Base-by-base conservation (phyloP, 2,329 filamentous ascomycete genomes). In the Sordariomycetes sp. region DNA sequence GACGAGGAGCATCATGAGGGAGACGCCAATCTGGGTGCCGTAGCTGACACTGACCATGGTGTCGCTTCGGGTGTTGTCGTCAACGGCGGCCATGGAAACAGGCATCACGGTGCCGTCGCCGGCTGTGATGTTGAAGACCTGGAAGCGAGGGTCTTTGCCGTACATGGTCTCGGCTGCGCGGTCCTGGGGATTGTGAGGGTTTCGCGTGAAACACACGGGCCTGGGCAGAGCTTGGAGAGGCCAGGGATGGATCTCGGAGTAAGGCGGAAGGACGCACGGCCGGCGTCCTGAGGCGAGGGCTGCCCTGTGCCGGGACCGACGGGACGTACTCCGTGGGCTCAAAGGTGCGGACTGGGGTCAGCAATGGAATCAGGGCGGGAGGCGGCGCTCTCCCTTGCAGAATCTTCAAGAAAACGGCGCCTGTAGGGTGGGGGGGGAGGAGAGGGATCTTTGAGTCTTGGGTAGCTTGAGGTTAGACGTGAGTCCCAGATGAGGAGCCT, bases 11-110 rank as follows among this genome's bases (percentile, higher is more conserved):
- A 90, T 79, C 60, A 86, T 70, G 58, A 85, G 61, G 53, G 80
- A 81, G 25, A 86, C 81, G 34, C 89, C 89, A 55, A 90, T 75
- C 67, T 92, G 87, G 20, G 78, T 71, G 56, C 80, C 84, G 66
- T 85, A 89, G 69, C 84, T 85, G 73, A 88, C 82, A 65, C 66
- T 67, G 28, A 71, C 67, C 63, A 67, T 70, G 61, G 68, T 59
- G 48, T 67, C 65, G 34, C 66, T 65, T 25, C 63, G 61, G 60
- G 67, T 69, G 55, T 67, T 62, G 25, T 53, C 45, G 60, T 75
- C 68, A 53, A 77, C 35, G 8, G 5, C 13, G 34, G 20, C n/a
- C 25, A 35, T 45, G 20, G 10, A 7, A n/a, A 55, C n/a, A 10
- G 25, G n/a, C n/a, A 42, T 13, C 17, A 22, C 34, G 8, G 34